Percentiles rank a stretch among this genome's conserved stretches.
phyloP scores from a whole-genome alignment of 352 stramenopile species.

The Albugo candida region DNA sequence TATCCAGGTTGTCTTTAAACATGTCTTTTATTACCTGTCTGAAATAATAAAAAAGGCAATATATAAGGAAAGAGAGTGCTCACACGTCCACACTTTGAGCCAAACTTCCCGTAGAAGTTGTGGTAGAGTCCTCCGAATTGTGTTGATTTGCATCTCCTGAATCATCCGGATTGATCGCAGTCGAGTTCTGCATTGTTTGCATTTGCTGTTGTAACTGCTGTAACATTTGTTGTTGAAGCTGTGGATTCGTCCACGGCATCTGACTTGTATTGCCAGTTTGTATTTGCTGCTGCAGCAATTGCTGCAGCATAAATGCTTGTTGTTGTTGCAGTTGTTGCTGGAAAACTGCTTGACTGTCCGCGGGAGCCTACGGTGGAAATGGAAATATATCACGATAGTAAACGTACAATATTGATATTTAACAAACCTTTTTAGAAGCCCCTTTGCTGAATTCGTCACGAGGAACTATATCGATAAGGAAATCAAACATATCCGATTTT shows the following conservation, averaged over 20 bases:
- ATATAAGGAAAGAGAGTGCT: too few species aligned
- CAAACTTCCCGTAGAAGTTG: too few species aligned
- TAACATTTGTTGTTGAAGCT: constrained; percentile 76
- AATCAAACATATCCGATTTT: constrained; percentile 85
- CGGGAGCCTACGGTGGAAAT: neutral
- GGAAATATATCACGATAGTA: neutral
- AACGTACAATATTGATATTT: neutral
- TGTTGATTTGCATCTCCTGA: too few species aligned
- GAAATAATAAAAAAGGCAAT: too few species aligned
- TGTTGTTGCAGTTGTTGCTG: constrained; percentile 79
- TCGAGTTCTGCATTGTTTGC: constrained; percentile 11
- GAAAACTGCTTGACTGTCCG: constrained; percentile 14
- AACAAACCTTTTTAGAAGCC: constrained; percentile 43
- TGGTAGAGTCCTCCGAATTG: too few species aligned
- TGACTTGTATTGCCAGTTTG: constrained; percentile 28
- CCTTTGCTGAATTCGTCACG: constrained; percentile 67
- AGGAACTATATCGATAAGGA: constrained; percentile 84
- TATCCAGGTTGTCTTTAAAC: too few species aligned
- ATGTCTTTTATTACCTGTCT: too few species aligned
- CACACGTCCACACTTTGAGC: too few species aligned
- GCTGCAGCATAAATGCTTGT: constrained; percentile 73
- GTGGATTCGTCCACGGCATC: constrained; percentile 52
- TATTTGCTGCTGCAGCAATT: constrained; percentile 65
- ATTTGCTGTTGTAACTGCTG: constrained; percentile 79
- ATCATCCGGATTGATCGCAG: too few species aligned